Base-by-base conservation (phyloP, 768 basidiomycete species). In the Hericium coralloides region DNA sequence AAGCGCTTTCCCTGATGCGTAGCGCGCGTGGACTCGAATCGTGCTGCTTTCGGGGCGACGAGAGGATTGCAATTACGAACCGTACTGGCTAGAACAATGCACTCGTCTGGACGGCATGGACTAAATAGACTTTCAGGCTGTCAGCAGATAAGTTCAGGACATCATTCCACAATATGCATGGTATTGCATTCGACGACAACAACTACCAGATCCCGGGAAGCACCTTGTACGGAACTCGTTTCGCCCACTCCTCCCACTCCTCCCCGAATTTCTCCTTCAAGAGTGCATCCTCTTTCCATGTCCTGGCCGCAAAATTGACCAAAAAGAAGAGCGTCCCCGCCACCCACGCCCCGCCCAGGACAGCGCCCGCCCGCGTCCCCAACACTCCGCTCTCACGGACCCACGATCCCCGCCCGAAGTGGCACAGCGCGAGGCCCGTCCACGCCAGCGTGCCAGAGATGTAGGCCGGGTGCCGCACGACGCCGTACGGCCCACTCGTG, bases 391-490 rank as follows among this genome's bases (percentile, higher is more conserved):
- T 57, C 43, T 65, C 64, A 38, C 18, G 41, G 52, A 56, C 15
- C 64, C 61, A 65, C 31, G 64, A 60, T 1, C 64, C 64, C 1
- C 22, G 38, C 12, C 61, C 52, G 15, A 58, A 50, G 18, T 47
- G 38, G 31, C 39, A 53, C 4, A 64, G 7, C 9, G 55, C 22
- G 3, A 55, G 26, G 10, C 67, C 64, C 4, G 52, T 20, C 22
- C 50, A 47, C 23, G 60, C 53, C n/a, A 61, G 17, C 43, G 55
- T 7, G 9, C 22, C 18, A 10, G 59, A 63, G 2, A 57, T 53
- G 60, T 70, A 70, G 58, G 53, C 38, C 7, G 69, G 69, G 55
- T 70, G 69, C 14, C 69, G 64, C 1, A 70, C 68, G 54, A 65
- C 18, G 20, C 63, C 49, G 60, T 70, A 70, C 39, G 68, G 69